Conservation (phyloP, 2,329 filamentous ascomycete species). For the Amesomyces nigricolor region DNA sequence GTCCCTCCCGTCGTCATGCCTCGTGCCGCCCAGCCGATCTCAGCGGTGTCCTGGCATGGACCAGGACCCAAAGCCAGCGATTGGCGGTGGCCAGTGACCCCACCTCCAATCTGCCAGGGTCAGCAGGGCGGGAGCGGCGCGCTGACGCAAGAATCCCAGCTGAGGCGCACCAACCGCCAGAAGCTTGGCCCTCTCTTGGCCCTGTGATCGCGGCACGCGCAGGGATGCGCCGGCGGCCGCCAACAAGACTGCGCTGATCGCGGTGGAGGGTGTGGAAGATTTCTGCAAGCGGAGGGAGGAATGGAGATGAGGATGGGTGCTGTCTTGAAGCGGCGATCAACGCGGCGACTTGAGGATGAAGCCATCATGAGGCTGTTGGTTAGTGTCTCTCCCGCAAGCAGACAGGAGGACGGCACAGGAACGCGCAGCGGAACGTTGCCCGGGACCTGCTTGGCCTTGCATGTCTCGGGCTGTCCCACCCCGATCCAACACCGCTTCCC, state of each 20-base stretch:
- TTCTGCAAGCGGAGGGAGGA: too few relatives aligned
- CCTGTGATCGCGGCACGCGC: background rate
- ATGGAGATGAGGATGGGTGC: too few relatives aligned
- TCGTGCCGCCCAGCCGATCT: slow-evolving; percentile 14
- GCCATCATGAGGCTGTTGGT: too few relatives aligned
- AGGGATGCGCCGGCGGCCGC: slow-evolving; percentile 1
- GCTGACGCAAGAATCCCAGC: slow-evolving; percentile 9
- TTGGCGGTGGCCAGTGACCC: background rate
- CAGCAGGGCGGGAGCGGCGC: background rate
- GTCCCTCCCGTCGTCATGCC: too few relatives aligned
- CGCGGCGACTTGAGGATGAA: too few relatives aligned
- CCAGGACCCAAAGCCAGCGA: background rate
- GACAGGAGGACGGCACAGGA: too few relatives aligned
- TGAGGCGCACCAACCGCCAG: background rate
- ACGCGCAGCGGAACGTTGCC: too few relatives aligned
- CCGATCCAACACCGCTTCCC: background rate
- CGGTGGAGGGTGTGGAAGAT: too few relatives aligned
- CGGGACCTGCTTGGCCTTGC: too few relatives aligned
- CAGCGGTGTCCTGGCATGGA: background rate
- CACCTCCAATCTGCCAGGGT: background rate
- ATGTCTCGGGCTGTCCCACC: background rate
- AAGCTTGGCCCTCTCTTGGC: background rate
- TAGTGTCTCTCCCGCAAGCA: too few relatives aligned
- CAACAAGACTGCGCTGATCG: background rate
- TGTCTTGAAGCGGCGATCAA: too few relatives aligned